A percentile compares a stretch with the other conserved stretches of the same genome.
These are phyloP conservation scores for Podochytrium sp. DNA, from an alignment of 192 early-diverging fungal species.

Conservation along the genomic window DNA sequence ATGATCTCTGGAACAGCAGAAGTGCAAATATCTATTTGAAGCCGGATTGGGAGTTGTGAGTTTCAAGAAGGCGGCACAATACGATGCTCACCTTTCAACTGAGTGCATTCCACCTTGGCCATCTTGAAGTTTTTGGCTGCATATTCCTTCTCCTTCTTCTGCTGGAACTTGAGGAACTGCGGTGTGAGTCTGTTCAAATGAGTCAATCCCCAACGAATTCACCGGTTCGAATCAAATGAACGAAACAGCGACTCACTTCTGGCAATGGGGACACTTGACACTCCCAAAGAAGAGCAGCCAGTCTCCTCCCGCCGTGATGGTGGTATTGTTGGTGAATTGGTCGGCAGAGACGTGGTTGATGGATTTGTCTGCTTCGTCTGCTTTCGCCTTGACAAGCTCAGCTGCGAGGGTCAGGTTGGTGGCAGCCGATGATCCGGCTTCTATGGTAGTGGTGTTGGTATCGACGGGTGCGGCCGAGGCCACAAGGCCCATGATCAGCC, in stretches of 20 bases:
- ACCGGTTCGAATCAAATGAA: background rate
- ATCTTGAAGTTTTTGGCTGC: background rate
- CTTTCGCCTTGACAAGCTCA: background rate
- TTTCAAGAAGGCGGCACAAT: background rate
- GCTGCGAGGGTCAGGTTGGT: too few species aligned
- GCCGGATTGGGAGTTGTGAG: background rate
- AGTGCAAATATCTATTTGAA: background rate
- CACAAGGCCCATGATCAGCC: too few species aligned
- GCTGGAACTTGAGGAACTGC: constrained; percentile 4
- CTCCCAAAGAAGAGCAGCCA: constrained; percentile 23
- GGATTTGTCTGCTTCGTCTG: constrained; percentile 1
- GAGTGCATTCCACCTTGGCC: constrained; percentile 16
- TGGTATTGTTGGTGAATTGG: background rate
- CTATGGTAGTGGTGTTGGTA: too few species aligned
- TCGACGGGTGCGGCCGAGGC: too few species aligned
- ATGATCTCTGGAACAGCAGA: background rate
- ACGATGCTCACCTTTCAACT: background rate
- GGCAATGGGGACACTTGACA: constrained; percentile 16
- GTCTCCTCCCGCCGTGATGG: background rate
- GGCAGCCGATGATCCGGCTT: too few species aligned
- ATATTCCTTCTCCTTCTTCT: background rate
- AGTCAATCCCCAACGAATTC: background rate
- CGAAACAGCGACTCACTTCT: constrained; percentile 2
- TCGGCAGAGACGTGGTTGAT: background rate
- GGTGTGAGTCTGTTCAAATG: constrained; percentile 15